Conservation (phyloP, 176 grass and related monocot species). For the barley (Hordeum vulgare) region DNA sequence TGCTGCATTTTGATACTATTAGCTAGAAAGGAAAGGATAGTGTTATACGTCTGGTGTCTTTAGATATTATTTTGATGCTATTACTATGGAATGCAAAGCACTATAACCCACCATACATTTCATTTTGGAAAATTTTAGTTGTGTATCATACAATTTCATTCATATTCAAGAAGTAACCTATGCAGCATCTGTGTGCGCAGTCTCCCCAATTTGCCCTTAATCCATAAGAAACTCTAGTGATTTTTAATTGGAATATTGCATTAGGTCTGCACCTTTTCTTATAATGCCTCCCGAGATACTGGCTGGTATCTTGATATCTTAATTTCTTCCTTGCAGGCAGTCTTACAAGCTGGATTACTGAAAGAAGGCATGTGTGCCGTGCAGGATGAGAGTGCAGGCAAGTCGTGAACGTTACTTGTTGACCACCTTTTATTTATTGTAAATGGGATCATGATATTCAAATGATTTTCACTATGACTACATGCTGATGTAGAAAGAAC, state of each 20-base stretch:
- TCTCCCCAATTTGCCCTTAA: not conserved
- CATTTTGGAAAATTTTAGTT: not conserved
- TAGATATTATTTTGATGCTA: constrained; percentile 15
- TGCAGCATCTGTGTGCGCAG: not conserved
- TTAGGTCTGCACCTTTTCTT: not conserved
- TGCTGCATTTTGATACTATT: not conserved
- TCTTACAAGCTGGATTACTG: constrained; percentile 79
- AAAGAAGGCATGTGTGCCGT: constrained; percentile 88
- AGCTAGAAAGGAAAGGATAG: constrained; percentile 7
- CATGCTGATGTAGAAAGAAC: not conserved
- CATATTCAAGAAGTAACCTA: constrained; percentile 17
- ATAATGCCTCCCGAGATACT: constrained; percentile 10
- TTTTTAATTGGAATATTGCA: not conserved
- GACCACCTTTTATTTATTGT: not conserved
- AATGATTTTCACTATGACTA: not conserved
- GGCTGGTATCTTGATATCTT: constrained; percentile 6
- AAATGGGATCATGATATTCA: constrained; percentile 17
- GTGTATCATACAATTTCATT: constrained; percentile 15
- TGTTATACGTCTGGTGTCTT: not conserved
- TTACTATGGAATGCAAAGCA: not conserved
- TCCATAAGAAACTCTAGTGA: constrained; percentile 7
- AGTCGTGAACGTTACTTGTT: constrained; percentile 20
- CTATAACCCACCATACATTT: not conserved
- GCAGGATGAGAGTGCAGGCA: constrained; percentile 97
- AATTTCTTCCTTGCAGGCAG: constrained; percentile 42